Percentiles rank a stretch among this genome's conserved stretches.
Conservation (phyloP, 257 asterid species). For the Nicotiana benthamiana region DNA sequence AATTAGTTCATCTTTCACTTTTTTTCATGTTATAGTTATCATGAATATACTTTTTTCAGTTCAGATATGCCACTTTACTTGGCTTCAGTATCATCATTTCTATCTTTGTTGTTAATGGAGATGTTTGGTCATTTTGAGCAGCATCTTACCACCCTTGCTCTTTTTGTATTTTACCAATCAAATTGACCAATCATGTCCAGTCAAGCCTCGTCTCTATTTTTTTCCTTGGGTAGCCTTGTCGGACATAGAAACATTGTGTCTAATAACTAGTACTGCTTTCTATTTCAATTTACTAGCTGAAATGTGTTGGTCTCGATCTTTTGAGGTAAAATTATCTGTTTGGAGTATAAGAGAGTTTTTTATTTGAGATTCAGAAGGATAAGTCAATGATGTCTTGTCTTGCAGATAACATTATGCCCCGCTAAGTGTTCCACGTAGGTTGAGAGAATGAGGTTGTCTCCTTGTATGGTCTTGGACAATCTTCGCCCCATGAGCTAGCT, state of each 20-base stretch:
- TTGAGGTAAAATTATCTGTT: neutral
- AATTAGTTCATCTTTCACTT: neutral
- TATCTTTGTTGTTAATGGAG: neutral
- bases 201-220: neutral
- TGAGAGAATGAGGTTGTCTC: neutral
- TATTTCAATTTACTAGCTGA: neutral
- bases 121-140: neutral
- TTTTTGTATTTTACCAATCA: neutral
- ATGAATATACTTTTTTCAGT: neutral
- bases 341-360: conserved; percentile 1
- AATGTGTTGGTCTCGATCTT: neutral
- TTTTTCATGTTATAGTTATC: neutral
- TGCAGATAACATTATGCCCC: neutral
- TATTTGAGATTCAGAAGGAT: neutral
- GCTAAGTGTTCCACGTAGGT: neutral
- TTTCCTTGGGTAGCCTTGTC: neutral
- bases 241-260: neutral
- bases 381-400: neutral
- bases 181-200: neutral
- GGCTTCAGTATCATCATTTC: neutral
- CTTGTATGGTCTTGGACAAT: neutral
- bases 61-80: neutral
- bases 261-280: neutral
- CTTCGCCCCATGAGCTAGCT: neutral
- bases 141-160: neutral